phyloP scores from a whole-genome alignment of 2,329 filamentous ascomycete genomes.

The Neophaeococcomyces mojaviensis region DNA sequence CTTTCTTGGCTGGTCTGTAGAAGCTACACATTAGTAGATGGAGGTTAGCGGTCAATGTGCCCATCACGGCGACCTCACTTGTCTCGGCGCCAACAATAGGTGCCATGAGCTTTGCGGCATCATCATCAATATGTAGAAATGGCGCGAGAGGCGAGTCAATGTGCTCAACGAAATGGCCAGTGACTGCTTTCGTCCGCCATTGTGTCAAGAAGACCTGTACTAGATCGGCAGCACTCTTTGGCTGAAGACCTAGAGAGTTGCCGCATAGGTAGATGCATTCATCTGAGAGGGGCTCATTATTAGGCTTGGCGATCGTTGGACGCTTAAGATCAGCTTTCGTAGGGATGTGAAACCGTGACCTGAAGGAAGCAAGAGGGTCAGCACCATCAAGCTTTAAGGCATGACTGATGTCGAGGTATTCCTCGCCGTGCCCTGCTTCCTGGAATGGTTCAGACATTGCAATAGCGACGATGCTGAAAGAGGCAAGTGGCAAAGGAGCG shows the following conservation, averaged over 20 bases:
- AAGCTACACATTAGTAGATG: conserved; percentile 80
- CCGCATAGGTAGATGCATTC: conserved; percentile 70
- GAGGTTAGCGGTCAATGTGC: conserved; percentile 73
- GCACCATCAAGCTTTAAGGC: conserved; percentile 45
- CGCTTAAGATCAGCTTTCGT: conserved; percentile 64
- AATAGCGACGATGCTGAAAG: not conserved
- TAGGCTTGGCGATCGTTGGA: conserved; percentile 44
- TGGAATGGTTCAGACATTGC: not conserved
- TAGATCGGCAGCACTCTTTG: conserved; percentile 57
- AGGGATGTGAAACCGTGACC: conserved; percentile 69
- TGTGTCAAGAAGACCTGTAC: conserved; percentile 68
- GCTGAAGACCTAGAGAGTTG: conserved; percentile 82
- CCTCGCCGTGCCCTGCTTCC: not conserved
- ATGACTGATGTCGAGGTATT: conserved; percentile 3
- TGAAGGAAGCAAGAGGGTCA: conserved; percentile 54
- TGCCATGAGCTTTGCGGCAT: conserved; percentile 61
- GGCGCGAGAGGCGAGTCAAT: conserved; percentile 59
- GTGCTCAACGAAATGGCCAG: conserved; percentile 69
- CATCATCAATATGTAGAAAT: conserved; percentile 74
- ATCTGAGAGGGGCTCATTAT: conserved; percentile 30
- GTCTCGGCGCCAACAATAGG: conserved; percentile 66
- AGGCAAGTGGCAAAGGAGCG: not conserved
- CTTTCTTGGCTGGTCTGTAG: conserved; percentile 58
- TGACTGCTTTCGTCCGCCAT: conserved; percentile 78
- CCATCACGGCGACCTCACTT: conserved; percentile 78